Conservation (phyloP, 2,329 filamentous ascomycete species). For the Calonectria pseudoturangicola region DNA sequence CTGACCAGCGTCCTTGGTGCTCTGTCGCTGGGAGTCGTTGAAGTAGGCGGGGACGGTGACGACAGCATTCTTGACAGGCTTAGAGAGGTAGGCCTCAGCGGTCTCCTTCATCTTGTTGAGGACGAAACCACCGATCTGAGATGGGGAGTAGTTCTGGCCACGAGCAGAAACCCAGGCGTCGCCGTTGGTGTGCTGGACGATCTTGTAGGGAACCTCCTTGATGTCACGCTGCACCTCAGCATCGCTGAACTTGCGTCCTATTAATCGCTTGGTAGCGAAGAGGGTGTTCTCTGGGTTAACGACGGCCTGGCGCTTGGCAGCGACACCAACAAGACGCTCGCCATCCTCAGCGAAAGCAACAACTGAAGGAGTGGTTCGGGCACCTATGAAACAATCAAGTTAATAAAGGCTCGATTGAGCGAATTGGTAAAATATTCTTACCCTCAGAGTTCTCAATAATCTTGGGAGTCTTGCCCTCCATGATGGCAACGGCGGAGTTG, state of each 20-base stretch:
- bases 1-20: constrained; percentile 98
- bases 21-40: constrained; percentile 98
- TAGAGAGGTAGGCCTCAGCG: constrained; percentile 93
- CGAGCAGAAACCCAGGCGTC: constrained; percentile 97
- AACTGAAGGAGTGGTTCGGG: constrained; percentile 79
- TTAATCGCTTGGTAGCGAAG: constrained; percentile 98
- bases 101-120: constrained; percentile 99
- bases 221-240: constrained; percentile 96
- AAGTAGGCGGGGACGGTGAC: constrained; percentile 99
- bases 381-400: constrained; percentile 53
- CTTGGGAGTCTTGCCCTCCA: constrained; percentile 96
- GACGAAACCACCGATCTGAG: constrained; percentile 97
- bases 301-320: constrained; percentile 97
- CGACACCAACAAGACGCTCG: constrained; percentile 96
- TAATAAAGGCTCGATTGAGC: constrained; percentile 22
- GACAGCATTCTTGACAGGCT: constrained; percentile 94
- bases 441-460: constrained; percentile 99
- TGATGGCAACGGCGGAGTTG: constrained; percentile 96
- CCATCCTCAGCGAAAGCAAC: constrained; percentile 97
- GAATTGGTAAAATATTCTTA: constrained; percentile 61
- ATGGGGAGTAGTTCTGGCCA: constrained; percentile 96
- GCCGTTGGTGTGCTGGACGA: constrained; percentile 96
- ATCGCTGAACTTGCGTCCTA: constrained; percentile 97
- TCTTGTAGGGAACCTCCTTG: constrained; percentile 99
- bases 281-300: constrained; percentile 99